Evolutionary conservation across 2,329 filamentous ascomycete species (phyloP).

Genomic region (Colletotrichum navitas): DNA sequence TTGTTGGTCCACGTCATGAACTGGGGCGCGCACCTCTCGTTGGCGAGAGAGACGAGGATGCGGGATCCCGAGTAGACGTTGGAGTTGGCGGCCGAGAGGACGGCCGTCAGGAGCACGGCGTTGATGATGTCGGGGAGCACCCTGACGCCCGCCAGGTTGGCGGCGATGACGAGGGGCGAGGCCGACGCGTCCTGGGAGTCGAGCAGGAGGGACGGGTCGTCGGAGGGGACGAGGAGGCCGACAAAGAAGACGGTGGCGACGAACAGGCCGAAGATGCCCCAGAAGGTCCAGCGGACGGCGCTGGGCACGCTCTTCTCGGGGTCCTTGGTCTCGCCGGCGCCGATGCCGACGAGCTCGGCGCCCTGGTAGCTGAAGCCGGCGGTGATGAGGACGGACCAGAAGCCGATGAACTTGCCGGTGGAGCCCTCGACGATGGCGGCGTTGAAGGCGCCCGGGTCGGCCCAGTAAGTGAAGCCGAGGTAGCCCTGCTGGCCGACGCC

Average conservation of each 20-base stretch:
- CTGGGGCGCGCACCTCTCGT: constrained; percentile 72
- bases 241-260: constrained; percentile 76
- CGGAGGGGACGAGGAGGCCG: constrained; percentile 76
- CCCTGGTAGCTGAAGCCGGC: constrained; percentile 80
- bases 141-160: constrained; percentile 71
- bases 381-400: constrained; percentile 77
- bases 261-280: constrained; percentile 79
- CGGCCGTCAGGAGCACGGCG: constrained; percentile 81
- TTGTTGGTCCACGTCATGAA: constrained; percentile 71
- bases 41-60: constrained; percentile 74
- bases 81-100: constrained; percentile 82
- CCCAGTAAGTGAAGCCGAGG: constrained; percentile 81
- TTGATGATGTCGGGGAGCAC: constrained; percentile 80
- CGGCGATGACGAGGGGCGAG: constrained; percentile 74
- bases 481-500: constrained; percentile 78
- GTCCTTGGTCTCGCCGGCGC: constrained; percentile 81
- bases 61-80: constrained; percentile 81
- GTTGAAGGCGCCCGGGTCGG: constrained; percentile 75
- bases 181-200: constrained; percentile 69
- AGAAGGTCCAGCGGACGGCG: constrained; percentile 81
- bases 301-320: constrained; percentile 78
- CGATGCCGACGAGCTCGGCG: constrained; percentile 81
- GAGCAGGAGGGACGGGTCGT: constrained; percentile 66
- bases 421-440: constrained; percentile 67
- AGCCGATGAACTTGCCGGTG: constrained; percentile 74